Evolutionary conservation across 306 rosid genomes (phyloP).

Genomic region (Spatholobus suberectus): DNA sequence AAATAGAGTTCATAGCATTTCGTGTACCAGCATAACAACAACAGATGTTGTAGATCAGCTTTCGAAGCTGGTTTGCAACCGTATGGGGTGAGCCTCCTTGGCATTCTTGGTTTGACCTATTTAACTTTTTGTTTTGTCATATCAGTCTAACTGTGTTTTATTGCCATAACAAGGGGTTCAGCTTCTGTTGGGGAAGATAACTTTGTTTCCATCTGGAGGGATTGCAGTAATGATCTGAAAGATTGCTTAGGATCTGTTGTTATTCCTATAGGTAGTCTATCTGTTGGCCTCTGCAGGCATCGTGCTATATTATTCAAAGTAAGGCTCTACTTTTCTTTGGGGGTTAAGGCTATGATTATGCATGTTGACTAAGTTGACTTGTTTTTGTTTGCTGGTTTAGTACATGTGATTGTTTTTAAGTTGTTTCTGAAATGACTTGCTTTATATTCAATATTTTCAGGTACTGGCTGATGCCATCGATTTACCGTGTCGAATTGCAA

Average conservation of each 20-base stretch:
- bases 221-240: conserved; percentile 81
- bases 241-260: conserved; percentile 92
- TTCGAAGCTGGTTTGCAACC: conserved; percentile 84
- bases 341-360: conserved; percentile 27
- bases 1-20: conserved; percentile 65
- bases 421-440: conserved; percentile 36
- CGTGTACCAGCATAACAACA: conserved; percentile 73
- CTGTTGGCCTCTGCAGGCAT: conserved; percentile 96
- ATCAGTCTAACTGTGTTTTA: conserved; percentile 53
- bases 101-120: conserved; percentile 36
- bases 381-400: conserved; percentile 27
- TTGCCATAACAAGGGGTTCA: conserved; percentile 85
- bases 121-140: conserved; percentile 41
- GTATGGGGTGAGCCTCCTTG: conserved; percentile 87
- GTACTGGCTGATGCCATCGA: conserved; percentile 88
- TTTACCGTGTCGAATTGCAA: conserved; percentile 96
- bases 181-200: conserved; percentile 77
- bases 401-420: conserved; percentile 14
- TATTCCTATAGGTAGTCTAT: conserved; percentile 91
- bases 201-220: conserved; percentile 75
- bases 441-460: conserved; percentile 57
- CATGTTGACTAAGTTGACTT: conserved; percentile 32
- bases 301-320: conserved; percentile 95
- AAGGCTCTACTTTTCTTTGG: conserved; percentile 49
- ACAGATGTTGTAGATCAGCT: conserved; percentile 91